phyloP scores from a whole-genome alignment of 164 flowering plant species.

The Vitis cinerea region DNA sequence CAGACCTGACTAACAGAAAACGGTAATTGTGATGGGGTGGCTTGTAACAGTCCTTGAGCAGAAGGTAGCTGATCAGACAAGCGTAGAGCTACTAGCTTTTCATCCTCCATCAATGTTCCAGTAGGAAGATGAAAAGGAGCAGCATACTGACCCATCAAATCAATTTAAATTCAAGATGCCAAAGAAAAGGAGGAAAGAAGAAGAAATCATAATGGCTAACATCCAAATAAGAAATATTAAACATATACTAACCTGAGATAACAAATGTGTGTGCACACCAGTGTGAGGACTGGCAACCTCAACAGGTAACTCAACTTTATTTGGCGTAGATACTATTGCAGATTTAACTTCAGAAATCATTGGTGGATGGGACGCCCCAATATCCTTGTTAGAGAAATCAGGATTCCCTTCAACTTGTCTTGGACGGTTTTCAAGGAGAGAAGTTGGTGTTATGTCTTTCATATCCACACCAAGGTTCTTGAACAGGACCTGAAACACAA shows the following conservation, averaged over 20 bases:
- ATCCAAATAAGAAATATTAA: not conserved
- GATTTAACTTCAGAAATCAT: constrained; percentile 66
- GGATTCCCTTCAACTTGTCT: constrained; percentile 95
- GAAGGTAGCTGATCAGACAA: constrained; percentile 81
- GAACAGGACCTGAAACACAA: constrained; percentile 67
- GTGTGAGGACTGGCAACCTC: constrained; percentile 63
- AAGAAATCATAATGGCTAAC: constrained; percentile 1
- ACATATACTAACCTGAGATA: constrained; percentile 55
- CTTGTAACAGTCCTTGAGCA: constrained; percentile 67
- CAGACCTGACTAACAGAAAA: constrained; percentile 69
- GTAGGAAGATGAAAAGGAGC: constrained; percentile 69
- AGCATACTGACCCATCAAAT: constrained; percentile 47
- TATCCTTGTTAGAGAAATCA: constrained; percentile 92
- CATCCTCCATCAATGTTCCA: constrained; percentile 66
- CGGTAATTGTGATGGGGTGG: constrained; percentile 56
- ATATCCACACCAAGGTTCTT: constrained; percentile 84
- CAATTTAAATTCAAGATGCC: not conserved
- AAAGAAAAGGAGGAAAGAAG: not conserved
- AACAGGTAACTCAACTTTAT: constrained; percentile 75
- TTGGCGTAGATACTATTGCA: constrained; percentile 47
- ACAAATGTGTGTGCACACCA: constrained; percentile 53
- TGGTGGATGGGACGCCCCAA: constrained; percentile 64
- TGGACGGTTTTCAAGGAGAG: constrained; percentile 78
- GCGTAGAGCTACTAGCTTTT: constrained; percentile 66
- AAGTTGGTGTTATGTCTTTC: constrained; percentile 80